These are phyloP conservation scores for Boletus reticuloceps DNA, from an alignment of 768 basidiomycete species.

Conservation along the genomic window DNA sequence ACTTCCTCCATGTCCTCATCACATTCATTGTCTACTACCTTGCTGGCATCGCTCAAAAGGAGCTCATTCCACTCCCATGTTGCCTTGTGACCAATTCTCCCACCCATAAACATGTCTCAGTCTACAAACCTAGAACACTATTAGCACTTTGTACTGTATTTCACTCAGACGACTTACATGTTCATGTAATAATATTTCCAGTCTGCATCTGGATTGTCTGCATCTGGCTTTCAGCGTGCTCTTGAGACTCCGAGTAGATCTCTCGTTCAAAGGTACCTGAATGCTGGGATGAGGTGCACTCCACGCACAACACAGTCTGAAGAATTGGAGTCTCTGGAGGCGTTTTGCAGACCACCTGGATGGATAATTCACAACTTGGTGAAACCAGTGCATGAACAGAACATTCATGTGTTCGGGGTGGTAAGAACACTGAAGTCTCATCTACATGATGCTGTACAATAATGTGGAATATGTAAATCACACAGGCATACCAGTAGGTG, in stretches of 20 bases:
- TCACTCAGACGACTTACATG: constrained; percentile 21
- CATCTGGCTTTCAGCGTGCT: background rate
- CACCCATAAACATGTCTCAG: constrained; percentile 23
- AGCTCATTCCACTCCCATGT: background rate
- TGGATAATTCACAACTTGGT: background rate
- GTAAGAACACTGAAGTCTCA: background rate
- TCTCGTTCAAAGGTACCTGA: background rate
- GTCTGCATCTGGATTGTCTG: constrained; percentile 1
- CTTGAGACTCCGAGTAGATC: background rate
- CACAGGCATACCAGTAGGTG: background rate
- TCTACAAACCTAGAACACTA: background rate
- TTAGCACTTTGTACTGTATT: background rate
- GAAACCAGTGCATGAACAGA: background rate
- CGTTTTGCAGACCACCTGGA: background rate
- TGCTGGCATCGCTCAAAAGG: no score
- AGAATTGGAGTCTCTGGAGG: background rate
- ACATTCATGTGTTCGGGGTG: background rate
- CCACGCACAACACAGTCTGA: background rate
- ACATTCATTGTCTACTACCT: no score
- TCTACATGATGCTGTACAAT: background rate
- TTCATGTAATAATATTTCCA: constrained; percentile 33
- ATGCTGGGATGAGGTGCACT: background rate
- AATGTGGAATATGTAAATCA: no score
- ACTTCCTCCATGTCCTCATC: background rate
- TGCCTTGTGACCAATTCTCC: constrained; percentile 30